Base-by-base conservation (phyloP, 345 rosid species). In the Sapria himalayana region DNA sequence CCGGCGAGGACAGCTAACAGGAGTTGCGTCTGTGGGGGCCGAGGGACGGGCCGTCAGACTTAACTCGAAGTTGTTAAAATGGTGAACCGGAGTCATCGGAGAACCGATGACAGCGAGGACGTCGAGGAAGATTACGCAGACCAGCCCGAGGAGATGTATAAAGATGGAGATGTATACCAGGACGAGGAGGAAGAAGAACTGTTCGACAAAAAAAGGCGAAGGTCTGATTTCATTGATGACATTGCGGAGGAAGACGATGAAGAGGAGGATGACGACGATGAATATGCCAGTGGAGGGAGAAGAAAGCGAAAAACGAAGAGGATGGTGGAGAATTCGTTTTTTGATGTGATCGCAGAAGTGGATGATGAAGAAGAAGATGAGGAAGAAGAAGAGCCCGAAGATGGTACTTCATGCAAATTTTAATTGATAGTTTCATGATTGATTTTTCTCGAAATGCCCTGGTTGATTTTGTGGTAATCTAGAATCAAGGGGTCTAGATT, bases 341-440 rank as follows among this genome's bases (percentile, higher is more conserved):
- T 86, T 29, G 94, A 81, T 43, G 45, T 45, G 5, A 76, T 69
- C 38, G 97, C 97, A 0, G 68, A 58, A 49, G 92, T 81, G 1
- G 81, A 78, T 49, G 76, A 73, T 36, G 97, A 81, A 7, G 97
- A 78, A 0, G 97, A 86, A 0, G 97, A 86, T 46, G 97, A 86
- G 2, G 97, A 81, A 11, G 97, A 68, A 4, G 81, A 75, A 1
- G 81, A 65, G 11, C 45, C 15, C 9, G 94, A 81, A 41, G 78
- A 86, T 29, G 97, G 97, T 85, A 64, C 34, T 11, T 37, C n/a
- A n/a, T n/a, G n/a, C n/a, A n/a, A n/a, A 14, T 35, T 39, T 25
- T 36, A 6, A n/a, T 16, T n/a, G 22, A 24, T 33, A 15, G 3
- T 10, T 25, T 22, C 32, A 9, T 16, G 3, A 21, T 15, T 31